Conservation (phyloP, 768 basidiomycete genomes). For the Tylopilus felleus region DNA sequence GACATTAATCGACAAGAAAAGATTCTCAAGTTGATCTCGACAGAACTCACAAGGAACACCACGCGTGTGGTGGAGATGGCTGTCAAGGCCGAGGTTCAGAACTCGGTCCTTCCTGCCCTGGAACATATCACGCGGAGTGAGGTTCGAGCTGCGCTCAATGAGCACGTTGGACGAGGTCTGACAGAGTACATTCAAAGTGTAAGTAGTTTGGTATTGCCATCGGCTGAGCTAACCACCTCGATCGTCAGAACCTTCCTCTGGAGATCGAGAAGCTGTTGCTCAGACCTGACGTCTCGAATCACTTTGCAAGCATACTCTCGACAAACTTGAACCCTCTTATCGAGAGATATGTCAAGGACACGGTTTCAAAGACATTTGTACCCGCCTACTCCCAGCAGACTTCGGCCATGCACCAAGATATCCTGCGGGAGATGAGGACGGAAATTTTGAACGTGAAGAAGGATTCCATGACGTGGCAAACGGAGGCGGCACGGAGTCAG, state of each 20-base stretch:
- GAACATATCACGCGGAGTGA: constrained; percentile 81
- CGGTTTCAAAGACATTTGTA: constrained; percentile 67
- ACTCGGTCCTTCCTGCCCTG: constrained; percentile 76
- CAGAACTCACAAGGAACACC: constrained; percentile 82
- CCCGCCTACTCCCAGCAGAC: constrained; percentile 75
- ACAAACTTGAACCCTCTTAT: constrained; percentile 70
- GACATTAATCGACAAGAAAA: constrained; percentile 86
- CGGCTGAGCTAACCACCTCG: constrained; percentile 1
- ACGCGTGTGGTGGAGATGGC: constrained; percentile 88
- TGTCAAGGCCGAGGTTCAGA: constrained; percentile 81
- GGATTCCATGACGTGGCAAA: constrained; percentile 80
- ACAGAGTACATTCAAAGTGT: constrained; percentile 74
- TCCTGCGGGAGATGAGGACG: constrained; percentile 67
- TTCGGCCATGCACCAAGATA: constrained; percentile 74
- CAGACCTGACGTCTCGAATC: constrained; percentile 71
- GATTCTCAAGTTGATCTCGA: constrained; percentile 84
- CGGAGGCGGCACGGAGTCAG: constrained; percentile 69
- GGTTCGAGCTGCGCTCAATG: constrained; percentile 73
- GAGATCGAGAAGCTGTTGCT: constrained; percentile 79
- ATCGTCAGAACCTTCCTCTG: constrained; percentile 59
- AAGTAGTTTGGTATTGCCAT: not conserved
- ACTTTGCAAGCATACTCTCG: constrained; percentile 73
- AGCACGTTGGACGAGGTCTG: constrained; percentile 72
- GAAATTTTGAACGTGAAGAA: constrained; percentile 78
- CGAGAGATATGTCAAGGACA: constrained; percentile 79